These are phyloP conservation scores for Saccharomycopsis lassenensis DNA, from an alignment of 805 yeast species.

Conservation along the genomic window DNA sequence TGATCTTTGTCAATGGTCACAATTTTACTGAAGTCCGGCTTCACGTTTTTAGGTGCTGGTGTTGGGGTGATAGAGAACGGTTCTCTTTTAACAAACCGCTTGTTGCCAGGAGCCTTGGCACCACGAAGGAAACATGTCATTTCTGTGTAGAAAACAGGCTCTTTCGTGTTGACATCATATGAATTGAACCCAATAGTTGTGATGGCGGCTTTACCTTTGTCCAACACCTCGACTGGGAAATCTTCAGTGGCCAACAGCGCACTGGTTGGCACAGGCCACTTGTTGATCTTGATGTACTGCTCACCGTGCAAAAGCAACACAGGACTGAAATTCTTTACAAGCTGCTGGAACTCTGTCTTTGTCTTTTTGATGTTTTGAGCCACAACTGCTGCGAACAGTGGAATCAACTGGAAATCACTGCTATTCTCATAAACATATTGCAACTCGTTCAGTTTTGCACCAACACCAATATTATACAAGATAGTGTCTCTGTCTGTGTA, in stretches of 20 bases:
- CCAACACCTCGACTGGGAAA: constrained; percentile 61
- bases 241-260: constrained; percentile 53
- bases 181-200: constrained; percentile 67
- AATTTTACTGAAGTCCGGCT: constrained; percentile 56
- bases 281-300: constrained; percentile 70
- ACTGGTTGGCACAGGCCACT: constrained; percentile 69
- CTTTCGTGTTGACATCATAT: constrained; percentile 56
- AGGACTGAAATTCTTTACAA: constrained; percentile 78
- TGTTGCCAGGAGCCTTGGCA: constrained; percentile 39
- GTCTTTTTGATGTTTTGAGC: constrained; percentile 29
- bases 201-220: constrained; percentile 73
- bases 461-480: constrained; percentile 81
- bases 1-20: constrained; percentile 55
- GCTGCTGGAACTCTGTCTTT: constrained; percentile 21
- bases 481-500: constrained; percentile 64
- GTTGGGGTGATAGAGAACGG: constrained; percentile 43
- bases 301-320: constrained; percentile 90
- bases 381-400: constrained; percentile 75
- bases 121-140: constrained; percentile 80
- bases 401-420: constrained; percentile 71
- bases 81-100: constrained; percentile 36
- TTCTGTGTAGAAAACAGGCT: constrained; percentile 65
- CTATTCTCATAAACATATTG: constrained; percentile 71
- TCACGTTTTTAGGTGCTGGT: constrained; percentile 47
- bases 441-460: constrained; percentile 70